Percentiles rank a stretch among this genome's conserved stretches.
These are phyloP conservation scores for Drechslerella dactyloides DNA, from an alignment of 2,329 filamentous ascomycete genomes.

Conservation along the genomic window DNA sequence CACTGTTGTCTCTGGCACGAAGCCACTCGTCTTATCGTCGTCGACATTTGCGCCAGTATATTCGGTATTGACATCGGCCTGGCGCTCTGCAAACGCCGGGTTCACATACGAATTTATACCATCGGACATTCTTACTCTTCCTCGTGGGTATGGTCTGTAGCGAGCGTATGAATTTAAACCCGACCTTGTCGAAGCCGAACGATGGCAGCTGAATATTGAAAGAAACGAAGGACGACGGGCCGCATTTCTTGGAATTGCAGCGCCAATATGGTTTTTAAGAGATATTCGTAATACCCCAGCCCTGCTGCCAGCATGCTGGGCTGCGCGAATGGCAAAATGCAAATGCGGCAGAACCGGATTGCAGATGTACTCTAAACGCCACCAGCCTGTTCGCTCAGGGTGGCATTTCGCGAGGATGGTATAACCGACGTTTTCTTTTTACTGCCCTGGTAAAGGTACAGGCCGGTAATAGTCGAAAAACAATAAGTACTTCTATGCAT, in stretches of 20 bases:
- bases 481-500: neutral
- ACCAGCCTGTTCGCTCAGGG: no score
- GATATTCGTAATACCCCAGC: neutral
- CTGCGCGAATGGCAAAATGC: neutral
- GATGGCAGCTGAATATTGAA: neutral
- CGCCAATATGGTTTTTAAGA: neutral
- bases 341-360: neutral
- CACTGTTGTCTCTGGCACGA: conserved; percentile 23
- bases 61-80: neutral
- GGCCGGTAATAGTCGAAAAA: no score
- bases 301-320: no score
- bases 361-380: no score
- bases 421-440: conserved; percentile 1
- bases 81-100: conserved; percentile 23
- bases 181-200: neutral
- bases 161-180: neutral
- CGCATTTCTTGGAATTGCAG: neutral
- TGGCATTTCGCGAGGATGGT: neutral
- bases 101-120: conserved; percentile 18
- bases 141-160: neutral
- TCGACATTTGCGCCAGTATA: neutral
- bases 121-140: conserved; percentile 18
- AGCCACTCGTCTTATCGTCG: conserved; percentile 10
- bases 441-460: no score
- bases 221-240: neutral